Percentiles rank a stretch among this genome's conserved stretches.
Evolutionary conservation across 176 grass and related monocot species (phyloP).

Genomic region (Eleusine coracana): DNA sequence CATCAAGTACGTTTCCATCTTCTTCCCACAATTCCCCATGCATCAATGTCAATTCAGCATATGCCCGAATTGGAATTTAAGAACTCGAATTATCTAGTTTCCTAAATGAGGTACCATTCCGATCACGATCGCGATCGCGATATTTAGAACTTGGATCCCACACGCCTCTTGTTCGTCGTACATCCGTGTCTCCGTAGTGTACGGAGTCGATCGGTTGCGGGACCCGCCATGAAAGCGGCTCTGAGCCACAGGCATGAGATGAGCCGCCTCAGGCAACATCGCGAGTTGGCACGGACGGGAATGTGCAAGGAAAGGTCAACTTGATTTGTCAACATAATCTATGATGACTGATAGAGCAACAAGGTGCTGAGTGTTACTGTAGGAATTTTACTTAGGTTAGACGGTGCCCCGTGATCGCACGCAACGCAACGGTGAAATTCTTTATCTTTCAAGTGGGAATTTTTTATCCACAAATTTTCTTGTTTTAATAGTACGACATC

Average conservation of each 20-base stretch:
- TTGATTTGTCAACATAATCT: neutral
- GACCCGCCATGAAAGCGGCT: neutral
- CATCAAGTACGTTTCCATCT: slow-evolving; percentile 67
- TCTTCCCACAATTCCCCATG: neutral
- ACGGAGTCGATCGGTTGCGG: slow-evolving; percentile 11
- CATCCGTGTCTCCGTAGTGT: slow-evolving; percentile 19
- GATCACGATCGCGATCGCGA: neutral
- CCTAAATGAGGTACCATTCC: neutral
- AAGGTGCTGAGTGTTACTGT: neutral
- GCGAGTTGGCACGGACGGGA: neutral
- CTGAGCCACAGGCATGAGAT: neutral
- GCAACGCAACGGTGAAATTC: neutral
- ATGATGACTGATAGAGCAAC: neutral
- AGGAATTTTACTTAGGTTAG: neutral
- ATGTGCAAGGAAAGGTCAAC: neutral
- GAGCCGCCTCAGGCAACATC: neutral
- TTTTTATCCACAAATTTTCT: neutral
- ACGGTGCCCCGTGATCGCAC: neutral
- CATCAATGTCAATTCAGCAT: neutral
- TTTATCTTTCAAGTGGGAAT: neutral
- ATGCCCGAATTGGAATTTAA: neutral
- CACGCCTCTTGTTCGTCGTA: neutral
- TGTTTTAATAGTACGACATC: neutral
- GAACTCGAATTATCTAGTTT: neutral
- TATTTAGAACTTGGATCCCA: neutral